Evolutionary conservation across 352 stramenopile species (phyloP).

Genomic region (Pythium dissimile): DNA sequence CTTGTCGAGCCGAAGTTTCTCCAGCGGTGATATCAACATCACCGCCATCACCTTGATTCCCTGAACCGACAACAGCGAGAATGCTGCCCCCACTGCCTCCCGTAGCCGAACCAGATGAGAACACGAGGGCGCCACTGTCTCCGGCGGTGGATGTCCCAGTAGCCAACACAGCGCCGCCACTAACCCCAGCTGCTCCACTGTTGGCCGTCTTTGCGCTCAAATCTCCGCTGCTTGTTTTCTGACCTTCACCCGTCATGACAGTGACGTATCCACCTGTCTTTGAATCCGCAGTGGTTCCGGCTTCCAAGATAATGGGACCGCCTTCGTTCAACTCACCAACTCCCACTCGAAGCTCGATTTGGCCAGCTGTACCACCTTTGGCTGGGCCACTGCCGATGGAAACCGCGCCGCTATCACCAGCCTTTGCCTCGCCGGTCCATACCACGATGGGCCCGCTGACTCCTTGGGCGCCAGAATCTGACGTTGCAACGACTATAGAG

Average conservation of each 20-base stretch:
- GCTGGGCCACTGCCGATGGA: conserved; percentile 49
- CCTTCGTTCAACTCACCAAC: conserved; percentile 79
- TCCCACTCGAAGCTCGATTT: conserved; percentile 53
- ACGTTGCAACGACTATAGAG: conserved; percentile 39
- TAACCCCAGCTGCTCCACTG: conserved; percentile 48
- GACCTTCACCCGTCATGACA: conserved; percentile 54
- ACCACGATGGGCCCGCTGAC: conserved; percentile 46
- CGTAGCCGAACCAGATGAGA: conserved; percentile 50
- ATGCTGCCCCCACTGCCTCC: conserved; percentile 63
- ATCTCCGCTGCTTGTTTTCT: conserved; percentile 66
- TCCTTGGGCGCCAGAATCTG: conserved; percentile 42
- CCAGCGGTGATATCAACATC: conserved; percentile 69
- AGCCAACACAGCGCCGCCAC: conserved; percentile 50
- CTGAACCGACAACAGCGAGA: conserved; percentile 43
- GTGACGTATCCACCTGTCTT: conserved; percentile 61
- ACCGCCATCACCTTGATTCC: conserved; percentile 52
- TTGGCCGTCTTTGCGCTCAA: conserved; percentile 61
- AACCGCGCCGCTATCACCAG: conserved; percentile 57
- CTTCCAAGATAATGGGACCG: conserved; percentile 63
- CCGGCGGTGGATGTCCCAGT: conserved; percentile 56
- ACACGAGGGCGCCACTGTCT: conserved; percentile 45
- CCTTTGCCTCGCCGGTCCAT: conserved; percentile 35
- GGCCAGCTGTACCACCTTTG: conserved; percentile 43
- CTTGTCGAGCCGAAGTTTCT: conserved; percentile 36
- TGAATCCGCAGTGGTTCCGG: conserved; percentile 66